A percentile compares a stretch with the other conserved stretches of the same genome.
phyloP scores from a whole-genome alignment of 2,329 filamentous ascomycete species.

The Diaporthe sp. region DNA sequence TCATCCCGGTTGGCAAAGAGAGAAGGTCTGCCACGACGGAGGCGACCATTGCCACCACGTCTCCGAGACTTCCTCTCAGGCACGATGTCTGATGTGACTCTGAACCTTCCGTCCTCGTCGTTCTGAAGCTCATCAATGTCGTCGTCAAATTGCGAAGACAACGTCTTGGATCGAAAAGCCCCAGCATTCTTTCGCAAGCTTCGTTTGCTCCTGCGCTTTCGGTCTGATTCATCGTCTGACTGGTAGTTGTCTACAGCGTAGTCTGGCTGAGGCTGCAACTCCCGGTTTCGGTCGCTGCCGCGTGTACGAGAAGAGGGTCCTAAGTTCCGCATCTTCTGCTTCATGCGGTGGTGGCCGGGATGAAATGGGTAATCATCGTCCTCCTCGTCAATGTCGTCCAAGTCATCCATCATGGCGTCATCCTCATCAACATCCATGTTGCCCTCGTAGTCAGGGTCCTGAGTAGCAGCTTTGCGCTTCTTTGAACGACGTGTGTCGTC shows the following conservation, averaged over 20 bases:
- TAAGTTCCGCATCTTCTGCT: constrained; percentile 11
- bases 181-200: constrained; percentile 17
- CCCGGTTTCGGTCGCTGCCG: constrained; percentile 13
- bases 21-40: constrained; percentile 44
- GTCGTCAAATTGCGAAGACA: not conserved
- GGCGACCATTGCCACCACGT: constrained; percentile 41
- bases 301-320: constrained; percentile 20
- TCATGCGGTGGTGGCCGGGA: constrained; percentile 35
- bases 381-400: constrained; percentile 33
- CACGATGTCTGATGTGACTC: constrained; percentile 48
- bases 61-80: constrained; percentile 39
- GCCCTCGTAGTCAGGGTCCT: constrained; percentile 50
- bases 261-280: not conserved
- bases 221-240: constrained; percentile 17
- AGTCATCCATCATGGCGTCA: constrained; percentile 34
- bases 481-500: constrained; percentile 28
- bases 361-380: constrained; percentile 34
- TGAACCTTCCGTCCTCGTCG: constrained; percentile 37
- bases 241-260: constrained; percentile 23
- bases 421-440: constrained; percentile 43
- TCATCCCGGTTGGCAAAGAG: constrained; percentile 50
- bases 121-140: constrained; percentile 41
- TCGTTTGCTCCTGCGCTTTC: constrained; percentile 23
- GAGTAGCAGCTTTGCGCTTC: constrained; percentile 42
- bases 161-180: not conserved